phyloP scores from a whole-genome alignment of 352 stramenopile genomes.

The Pythium angustatum region DNA sequence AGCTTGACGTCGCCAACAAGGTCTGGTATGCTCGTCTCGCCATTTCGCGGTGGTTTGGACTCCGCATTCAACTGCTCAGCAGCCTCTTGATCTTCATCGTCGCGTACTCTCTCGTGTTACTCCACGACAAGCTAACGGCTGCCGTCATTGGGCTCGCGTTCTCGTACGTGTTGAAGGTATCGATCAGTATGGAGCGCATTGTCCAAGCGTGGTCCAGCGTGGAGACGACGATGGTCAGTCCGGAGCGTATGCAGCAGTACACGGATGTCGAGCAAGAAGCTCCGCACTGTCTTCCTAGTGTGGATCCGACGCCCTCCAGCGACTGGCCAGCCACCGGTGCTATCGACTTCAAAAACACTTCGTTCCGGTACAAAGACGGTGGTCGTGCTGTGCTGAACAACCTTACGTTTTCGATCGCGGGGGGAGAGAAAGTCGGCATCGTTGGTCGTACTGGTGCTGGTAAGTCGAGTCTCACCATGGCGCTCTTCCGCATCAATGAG shows the following conservation, averaged over 20 bases:
- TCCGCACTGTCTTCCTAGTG: conserved; percentile 1
- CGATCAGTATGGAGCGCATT: conserved; percentile 62
- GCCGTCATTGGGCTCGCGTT: conserved; percentile 81
- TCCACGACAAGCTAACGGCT: conserved; percentile 33
- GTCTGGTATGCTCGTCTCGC: conserved; percentile 36
- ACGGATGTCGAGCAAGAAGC: conserved; percentile 39
- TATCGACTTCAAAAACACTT: conserved; percentile 85
- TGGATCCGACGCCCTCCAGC: conserved; percentile 33
- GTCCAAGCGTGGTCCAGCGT: conserved; percentile 49
- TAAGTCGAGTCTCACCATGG: conserved; percentile 86
- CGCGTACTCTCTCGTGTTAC: conserved; percentile 39
- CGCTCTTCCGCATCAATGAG: conserved; percentile 93
- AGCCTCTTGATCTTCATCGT: conserved; percentile 83
- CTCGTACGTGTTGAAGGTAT: conserved; percentile 75
- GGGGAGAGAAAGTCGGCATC: conserved; percentile 84
- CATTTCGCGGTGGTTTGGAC: conserved; percentile 49
- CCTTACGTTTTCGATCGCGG: conserved; percentile 48
- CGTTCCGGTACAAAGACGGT: conserved; percentile 85
- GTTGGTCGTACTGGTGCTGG: conserved; percentile 87
- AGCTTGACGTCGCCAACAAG: conserved; percentile 16
- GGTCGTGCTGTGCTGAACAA: conserved; percentile 41
- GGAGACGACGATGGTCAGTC: conserved; percentile 71
- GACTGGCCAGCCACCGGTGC: conserved; percentile 78
- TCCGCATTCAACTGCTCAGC: conserved; percentile 71
- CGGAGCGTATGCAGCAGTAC: conserved; percentile 82